Conservation (phyloP, 768 basidiomycete genomes). For the Tricholoma bakamatsutake region DNA sequence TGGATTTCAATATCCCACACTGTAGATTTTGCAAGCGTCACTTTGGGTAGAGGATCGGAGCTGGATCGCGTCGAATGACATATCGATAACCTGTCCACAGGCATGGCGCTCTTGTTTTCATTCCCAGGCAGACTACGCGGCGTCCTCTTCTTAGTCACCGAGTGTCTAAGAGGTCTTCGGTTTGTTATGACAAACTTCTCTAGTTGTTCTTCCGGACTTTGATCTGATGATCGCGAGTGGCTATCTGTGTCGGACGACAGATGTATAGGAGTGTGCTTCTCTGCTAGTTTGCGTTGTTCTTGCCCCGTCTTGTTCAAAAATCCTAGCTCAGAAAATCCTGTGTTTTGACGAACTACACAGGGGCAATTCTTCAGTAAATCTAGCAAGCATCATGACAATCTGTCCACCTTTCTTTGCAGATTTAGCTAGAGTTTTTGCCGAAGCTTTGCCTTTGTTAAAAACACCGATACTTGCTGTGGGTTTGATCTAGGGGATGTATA, state of each 20-base stretch:
- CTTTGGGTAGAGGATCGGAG: neutral
- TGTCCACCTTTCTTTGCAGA: slow-evolving; percentile 20
- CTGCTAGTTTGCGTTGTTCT: neutral
- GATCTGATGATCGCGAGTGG: neutral
- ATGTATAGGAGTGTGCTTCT: neutral
- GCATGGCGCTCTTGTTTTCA: neutral
- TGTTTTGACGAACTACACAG: slow-evolving; percentile 1
- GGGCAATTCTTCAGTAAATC: neutral
- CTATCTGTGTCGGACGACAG: neutral
- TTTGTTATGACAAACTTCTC: slow-evolving; percentile 5
- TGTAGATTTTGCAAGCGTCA: slow-evolving; percentile 9
- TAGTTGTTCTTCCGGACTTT: neutral
- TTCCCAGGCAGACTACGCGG: neutral
- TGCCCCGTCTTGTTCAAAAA: slow-evolving; percentile 35
- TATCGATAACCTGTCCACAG: neutral
- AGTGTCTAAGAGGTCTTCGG: neutral
- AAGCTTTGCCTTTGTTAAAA: slow-evolving; percentile 63
- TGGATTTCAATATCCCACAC: slow-evolving; percentile 28
- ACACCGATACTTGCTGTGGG: slow-evolving; percentile 34
- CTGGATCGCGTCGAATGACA: neutral
- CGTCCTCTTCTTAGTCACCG: neutral
- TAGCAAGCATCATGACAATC: neutral
- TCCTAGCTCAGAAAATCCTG: slow-evolving; percentile 38
- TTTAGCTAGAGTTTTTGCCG: slow-evolving; percentile 30
- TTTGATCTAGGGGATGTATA: neutral